Percentiles rank a stretch among this genome's conserved stretches.
These are phyloP conservation scores for Lolium perenne DNA, from an alignment of 176 grass and related monocot species.

Conservation along the genomic window DNA sequence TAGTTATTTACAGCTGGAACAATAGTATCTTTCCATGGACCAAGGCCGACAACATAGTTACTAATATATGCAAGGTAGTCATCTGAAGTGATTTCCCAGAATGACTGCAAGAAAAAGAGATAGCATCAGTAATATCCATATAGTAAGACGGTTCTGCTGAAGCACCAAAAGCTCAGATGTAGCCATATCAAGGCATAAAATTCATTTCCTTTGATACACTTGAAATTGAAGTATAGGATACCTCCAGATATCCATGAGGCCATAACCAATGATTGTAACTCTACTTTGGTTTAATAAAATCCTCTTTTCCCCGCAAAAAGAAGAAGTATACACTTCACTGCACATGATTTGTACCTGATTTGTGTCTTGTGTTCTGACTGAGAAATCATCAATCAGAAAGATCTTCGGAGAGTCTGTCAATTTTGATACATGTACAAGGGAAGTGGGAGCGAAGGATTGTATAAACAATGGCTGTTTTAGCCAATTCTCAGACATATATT, in stretches of 20 bases:
- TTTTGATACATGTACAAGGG: conserved; percentile 82
- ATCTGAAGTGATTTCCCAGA: conserved; percentile 96
- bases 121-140: conserved; percentile 37
- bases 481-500: conserved; percentile 92
- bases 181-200: neutral
- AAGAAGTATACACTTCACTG: neutral
- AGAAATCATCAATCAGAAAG: conserved; percentile 73
- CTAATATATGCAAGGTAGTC: conserved; percentile 77
- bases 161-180: neutral
- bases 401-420: conserved; percentile 84
- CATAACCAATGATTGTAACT: too few relatives aligned
- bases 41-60: conserved; percentile 82
- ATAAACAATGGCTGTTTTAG: conserved; percentile 91
- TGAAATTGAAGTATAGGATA: conserved; percentile 2
- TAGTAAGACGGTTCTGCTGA: conserved; percentile 10
- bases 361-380: conserved; percentile 86
- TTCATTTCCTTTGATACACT: neutral
- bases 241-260: too few relatives aligned
- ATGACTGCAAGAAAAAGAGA: conserved; percentile 66
- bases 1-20: conserved; percentile 72
- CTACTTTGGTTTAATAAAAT: too few relatives aligned
- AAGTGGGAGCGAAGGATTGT: conserved; percentile 92
- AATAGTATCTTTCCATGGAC: conserved; percentile 97
- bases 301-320: too few relatives aligned
- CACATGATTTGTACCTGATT: conserved; percentile 69